Conservation (phyloP, 345 rosid genomes). For the Syzygium aromaticum region DNA sequence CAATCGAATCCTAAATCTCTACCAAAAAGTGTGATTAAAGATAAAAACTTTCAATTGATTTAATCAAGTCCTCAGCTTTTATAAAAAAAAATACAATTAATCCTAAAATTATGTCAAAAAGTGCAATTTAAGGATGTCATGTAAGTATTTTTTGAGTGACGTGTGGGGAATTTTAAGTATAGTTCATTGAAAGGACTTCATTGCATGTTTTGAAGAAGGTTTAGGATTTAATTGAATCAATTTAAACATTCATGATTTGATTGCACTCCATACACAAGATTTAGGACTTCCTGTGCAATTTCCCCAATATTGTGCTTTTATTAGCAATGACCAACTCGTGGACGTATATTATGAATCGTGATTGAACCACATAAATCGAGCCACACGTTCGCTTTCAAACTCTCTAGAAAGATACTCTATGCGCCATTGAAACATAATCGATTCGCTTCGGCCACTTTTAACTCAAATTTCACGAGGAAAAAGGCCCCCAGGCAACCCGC, state of each 20-base stretch:
- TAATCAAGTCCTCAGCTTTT: background rate
- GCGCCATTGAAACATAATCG: background rate
- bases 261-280: background rate
- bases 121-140: background rate
- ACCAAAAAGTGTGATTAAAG: background rate
- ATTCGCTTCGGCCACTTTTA: background rate
- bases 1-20: background rate
- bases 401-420: background rate
- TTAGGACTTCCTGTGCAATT: background rate
- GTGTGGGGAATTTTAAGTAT: background rate
- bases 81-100: background rate
- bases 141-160: background rate
- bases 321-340: background rate
- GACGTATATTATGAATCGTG: no score
- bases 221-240: background rate
- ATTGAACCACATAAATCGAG: background rate
- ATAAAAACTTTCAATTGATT: background rate
- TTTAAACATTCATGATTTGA: background rate
- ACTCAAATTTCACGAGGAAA: background rate
- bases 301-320: background rate
- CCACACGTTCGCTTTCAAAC: accelerated
- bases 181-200: background rate
- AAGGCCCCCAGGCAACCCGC: background rate
- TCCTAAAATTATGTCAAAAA: background rate
- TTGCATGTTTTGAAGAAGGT: background rate